Evolutionary conservation across 2,329 filamentous ascomycete genomes (phyloP).

Genomic region (Lecanicillium sp.): DNA sequence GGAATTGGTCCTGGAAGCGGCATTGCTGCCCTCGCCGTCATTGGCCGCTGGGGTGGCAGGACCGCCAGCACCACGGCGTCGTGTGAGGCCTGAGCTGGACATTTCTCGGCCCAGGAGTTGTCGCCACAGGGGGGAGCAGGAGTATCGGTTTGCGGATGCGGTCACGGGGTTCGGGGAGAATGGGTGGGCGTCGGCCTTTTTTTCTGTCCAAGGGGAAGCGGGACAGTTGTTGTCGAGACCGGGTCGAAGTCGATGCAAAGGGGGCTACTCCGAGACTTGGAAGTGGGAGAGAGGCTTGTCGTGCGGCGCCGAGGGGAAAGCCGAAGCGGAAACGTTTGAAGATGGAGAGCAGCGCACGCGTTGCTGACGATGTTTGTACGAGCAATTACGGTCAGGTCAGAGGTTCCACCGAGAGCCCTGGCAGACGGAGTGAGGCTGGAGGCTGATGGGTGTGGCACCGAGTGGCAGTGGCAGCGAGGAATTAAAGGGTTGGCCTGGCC

Average conservation of each 20-base stretch:
- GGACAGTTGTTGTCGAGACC: not conserved
- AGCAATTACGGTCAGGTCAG: constrained; percentile 4
- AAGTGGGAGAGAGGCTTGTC: not conserved
- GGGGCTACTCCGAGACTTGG: not conserved
- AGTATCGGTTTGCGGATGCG: not conserved
- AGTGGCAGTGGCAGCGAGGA: not conserved
- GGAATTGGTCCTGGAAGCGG: constrained; percentile 53
- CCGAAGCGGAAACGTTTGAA: not conserved
- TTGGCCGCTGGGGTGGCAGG: constrained; percentile 46
- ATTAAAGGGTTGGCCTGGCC: constrained; percentile 2
- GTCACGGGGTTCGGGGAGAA: not conserved
- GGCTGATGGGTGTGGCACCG: not conserved
- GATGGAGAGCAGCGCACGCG: not conserved
- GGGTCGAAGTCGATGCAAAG: not conserved
- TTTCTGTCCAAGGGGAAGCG: constrained; percentile 8
- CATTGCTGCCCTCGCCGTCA: constrained; percentile 51
- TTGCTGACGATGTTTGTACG: constrained; percentile 5
- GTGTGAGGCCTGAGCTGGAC: constrained; percentile 50
- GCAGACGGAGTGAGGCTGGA: constrained; percentile 7
- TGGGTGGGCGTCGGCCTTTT: not conserved
- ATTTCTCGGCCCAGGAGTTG: constrained; percentile 19
- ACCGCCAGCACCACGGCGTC: constrained; percentile 61
- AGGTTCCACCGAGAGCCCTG: constrained; percentile 10
- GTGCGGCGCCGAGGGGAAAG: not conserved
- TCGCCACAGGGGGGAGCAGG: not conserved